Conservation (phyloP, 805 yeast genomes). For the Wickerhamiella siamensis region DNA sequence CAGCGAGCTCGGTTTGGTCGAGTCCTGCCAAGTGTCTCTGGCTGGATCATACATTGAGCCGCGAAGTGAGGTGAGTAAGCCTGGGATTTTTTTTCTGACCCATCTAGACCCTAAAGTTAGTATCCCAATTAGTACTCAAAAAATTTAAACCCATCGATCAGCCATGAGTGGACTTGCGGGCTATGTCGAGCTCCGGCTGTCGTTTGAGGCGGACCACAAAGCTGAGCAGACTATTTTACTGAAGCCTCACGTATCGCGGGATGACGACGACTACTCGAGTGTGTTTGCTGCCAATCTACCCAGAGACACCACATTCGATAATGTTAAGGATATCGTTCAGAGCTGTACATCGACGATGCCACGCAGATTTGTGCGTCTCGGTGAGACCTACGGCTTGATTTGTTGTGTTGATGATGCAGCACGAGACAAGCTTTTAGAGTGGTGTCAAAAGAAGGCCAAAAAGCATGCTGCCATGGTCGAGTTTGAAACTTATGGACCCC, state of each 20-base stretch:
- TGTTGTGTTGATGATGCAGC: slow-evolving; percentile 62
- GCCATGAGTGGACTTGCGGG: neutral
- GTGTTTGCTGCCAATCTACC: slow-evolving; percentile 74
- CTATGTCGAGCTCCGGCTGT: neutral
- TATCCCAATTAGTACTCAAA: too few relatives aligned
- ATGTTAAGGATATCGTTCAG: slow-evolving; percentile 41
- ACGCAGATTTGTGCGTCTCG: slow-evolving; percentile 21
- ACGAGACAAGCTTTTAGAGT: slow-evolving; percentile 45
- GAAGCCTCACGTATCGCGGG: slow-evolving; percentile 38
- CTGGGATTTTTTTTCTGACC: too few relatives aligned
- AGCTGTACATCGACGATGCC: slow-evolving; percentile 9
- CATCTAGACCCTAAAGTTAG: too few relatives aligned
- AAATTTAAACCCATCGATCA: too few relatives aligned
- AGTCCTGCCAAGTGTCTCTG: slow-evolving; percentile 15
- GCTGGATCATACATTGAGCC: slow-evolving; percentile 17
- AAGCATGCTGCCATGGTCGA: slow-evolving; percentile 12
- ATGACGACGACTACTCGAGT: slow-evolving; percentile 33
- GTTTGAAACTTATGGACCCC: slow-evolving; percentile 30
- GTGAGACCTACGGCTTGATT: slow-evolving; percentile 42
- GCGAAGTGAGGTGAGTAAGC: neutral
- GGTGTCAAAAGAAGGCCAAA: slow-evolving; percentile 38
- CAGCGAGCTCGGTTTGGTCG: neutral
- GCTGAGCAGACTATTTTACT: slow-evolving; percentile 43
- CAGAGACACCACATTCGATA: slow-evolving; percentile 37
- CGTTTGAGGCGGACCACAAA: slow-evolving; percentile 1